phyloP scores from a whole-genome alignment of 2,329 filamentous ascomycete species.

The Hyphodiscus sp. region DNA sequence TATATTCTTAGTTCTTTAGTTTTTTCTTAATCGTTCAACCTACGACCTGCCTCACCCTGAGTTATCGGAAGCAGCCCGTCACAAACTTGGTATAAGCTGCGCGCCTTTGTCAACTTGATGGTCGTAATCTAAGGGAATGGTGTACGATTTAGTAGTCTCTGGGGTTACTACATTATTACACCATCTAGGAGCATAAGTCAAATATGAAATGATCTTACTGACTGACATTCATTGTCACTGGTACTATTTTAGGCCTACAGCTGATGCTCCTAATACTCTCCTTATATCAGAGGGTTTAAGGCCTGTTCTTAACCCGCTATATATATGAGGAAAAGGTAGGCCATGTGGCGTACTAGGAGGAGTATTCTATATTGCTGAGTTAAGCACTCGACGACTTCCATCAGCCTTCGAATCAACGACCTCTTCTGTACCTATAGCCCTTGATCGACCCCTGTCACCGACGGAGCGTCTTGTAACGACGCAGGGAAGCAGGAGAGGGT shows the following conservation, averaged over 20 bases:
- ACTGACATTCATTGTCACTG: neutral
- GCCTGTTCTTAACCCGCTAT: neutral
- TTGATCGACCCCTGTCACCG: neutral
- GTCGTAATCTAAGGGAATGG: no score
- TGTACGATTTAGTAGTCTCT: neutral
- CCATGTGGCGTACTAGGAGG: neutral
- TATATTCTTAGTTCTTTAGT: no score
- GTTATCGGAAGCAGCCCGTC: no score
- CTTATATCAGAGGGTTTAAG: neutral
- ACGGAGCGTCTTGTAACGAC: no score
- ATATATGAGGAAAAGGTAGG: neutral
- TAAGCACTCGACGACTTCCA: neutral
- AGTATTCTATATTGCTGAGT: neutral
- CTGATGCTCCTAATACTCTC: neutral
- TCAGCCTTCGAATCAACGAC: neutral
- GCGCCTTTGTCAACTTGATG: no score
- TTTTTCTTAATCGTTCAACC: no score
- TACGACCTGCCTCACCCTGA: no score
- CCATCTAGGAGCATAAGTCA: neutral
- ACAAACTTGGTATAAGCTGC: no score
- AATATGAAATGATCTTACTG: neutral
- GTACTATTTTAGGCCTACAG: neutral
- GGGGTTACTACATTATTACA: neutral
- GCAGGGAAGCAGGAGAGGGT: no score
- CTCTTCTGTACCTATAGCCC: neutral